Evolutionary conservation across 179 eudicot species (phyloP).

Genomic region (Heliamphora pulchella): DNA sequence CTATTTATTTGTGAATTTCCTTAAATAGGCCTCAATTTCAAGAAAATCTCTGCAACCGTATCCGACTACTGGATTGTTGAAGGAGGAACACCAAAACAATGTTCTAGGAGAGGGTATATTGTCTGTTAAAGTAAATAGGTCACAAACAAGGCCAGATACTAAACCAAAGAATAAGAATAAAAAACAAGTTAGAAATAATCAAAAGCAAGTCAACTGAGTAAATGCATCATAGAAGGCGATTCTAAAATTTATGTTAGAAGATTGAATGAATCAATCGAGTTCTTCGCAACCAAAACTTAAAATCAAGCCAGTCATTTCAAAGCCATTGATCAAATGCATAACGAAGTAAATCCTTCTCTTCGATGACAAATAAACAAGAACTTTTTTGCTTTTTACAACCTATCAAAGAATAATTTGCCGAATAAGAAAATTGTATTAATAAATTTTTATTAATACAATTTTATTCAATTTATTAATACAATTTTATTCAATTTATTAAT

Average conservation of each 20-base stretch:
- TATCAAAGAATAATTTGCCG: no score
- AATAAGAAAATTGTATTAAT: no score
- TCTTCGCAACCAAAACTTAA: background rate
- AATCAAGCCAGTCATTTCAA: background rate
- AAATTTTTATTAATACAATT: no score
- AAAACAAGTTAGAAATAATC: background rate
- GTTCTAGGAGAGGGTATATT: background rate
- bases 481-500: no score
- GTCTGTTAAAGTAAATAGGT: background rate
- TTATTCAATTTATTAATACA: no score
- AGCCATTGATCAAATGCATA: background rate
- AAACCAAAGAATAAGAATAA: background rate
- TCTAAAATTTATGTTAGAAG: background rate
- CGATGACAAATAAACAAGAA: background rate
- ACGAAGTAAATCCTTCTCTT: background rate
- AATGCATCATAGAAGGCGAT: background rate
- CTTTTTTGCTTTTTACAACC: no score
- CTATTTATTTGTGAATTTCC: no score
- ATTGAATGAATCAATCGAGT: background rate
- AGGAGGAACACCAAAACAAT: background rate
- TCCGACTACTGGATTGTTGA: background rate
- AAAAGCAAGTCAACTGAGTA: background rate
- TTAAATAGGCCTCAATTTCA: background rate
- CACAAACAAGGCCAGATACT: background rate
- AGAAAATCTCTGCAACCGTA: background rate